Percentiles rank a stretch among this genome's conserved stretches.
These are phyloP conservation scores for Bryopsis sp. DNA, from an alignment of 139 green algal genomes.

Conservation along the genomic window DNA sequence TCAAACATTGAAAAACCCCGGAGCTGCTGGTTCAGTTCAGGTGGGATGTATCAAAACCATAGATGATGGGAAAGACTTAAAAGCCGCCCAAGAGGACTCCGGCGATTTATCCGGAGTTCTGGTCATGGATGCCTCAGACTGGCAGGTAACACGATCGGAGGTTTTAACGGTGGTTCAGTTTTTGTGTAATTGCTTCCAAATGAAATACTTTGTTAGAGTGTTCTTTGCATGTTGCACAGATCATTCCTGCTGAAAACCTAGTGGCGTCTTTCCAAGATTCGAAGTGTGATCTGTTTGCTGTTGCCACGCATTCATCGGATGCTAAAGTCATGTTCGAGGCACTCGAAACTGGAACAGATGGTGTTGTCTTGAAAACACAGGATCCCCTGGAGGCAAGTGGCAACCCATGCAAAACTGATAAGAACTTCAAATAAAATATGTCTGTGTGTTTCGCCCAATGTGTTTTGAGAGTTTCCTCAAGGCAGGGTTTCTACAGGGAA, in stretches of 20 bases:
- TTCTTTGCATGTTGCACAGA: conserved; percentile 23
- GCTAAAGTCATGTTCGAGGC: conserved; percentile 60
- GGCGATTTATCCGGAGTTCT: neutral
- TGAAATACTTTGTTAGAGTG: neutral
- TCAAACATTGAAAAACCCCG: neutral
- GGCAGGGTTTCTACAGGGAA: neutral
- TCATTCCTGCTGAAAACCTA: conserved; percentile 92
- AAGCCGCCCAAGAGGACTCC: neutral
- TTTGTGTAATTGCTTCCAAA: neutral
- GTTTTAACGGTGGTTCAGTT: neutral
- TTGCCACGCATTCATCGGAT: conserved; percentile 33
- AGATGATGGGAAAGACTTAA: neutral
- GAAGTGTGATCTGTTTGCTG: conserved; percentile 42
- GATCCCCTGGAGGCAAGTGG: conserved; percentile 50
- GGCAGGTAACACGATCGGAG: neutral
- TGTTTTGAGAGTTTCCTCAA: neutral
- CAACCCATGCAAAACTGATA: too few relatives aligned
- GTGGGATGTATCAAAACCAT: neutral
- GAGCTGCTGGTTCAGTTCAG: neutral
- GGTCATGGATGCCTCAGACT: neutral
- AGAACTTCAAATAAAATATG: too few relatives aligned
- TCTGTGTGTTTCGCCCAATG: too few relatives aligned
- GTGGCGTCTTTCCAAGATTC: conserved; percentile 26
- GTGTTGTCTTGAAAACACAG: conserved; percentile 68
- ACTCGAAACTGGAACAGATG: conserved; percentile 65